Evolutionary conservation across 2,329 filamentous ascomycete genomes (phyloP).

Genomic region (Hymenoscyphus occultus): DNA sequence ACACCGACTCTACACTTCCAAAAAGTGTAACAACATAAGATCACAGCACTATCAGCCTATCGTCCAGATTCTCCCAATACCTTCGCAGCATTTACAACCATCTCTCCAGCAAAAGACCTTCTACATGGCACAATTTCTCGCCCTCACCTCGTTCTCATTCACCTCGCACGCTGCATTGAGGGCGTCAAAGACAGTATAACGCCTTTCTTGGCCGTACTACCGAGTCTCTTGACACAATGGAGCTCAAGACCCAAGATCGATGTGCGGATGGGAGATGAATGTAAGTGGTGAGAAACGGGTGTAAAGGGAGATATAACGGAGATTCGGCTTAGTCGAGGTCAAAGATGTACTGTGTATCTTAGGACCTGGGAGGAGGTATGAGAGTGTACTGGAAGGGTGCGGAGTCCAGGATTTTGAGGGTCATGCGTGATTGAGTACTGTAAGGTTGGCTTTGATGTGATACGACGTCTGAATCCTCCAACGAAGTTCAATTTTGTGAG

Average conservation of each 20-base stretch:
- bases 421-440: constrained; percentile 18
- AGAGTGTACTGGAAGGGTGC: constrained; percentile 12
- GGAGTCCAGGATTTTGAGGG: constrained; percentile 14
- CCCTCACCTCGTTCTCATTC: constrained; percentile 9
- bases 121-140: constrained; percentile 11
- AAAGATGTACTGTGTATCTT: constrained; percentile 8
- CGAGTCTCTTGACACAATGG: background rate
- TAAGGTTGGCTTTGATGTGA: constrained; percentile 14
- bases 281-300: constrained; percentile 18
- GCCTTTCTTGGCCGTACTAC: constrained; percentile 14
- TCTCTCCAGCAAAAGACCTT: constrained; percentile 41
- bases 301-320: constrained; percentile 13
- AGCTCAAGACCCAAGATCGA: constrained; percentile 13
- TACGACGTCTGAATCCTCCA: constrained; percentile 7
- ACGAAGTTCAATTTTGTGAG: constrained; percentile 16
- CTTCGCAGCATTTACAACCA: constrained; percentile 45
- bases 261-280: constrained; percentile 13
- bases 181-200: constrained; percentile 7
- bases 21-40: constrained; percentile 45
- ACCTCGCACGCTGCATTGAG: constrained; percentile 8
- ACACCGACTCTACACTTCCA: constrained; percentile 41
- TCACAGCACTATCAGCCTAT: constrained; percentile 42
- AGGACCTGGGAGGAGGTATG: constrained; percentile 16
- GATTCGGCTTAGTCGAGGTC: constrained; percentile 5
- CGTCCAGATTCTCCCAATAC: constrained; percentile 37